Conservation (phyloP, 2,329 filamentous ascomycete genomes). For the Byssochlamys sp. region DNA sequence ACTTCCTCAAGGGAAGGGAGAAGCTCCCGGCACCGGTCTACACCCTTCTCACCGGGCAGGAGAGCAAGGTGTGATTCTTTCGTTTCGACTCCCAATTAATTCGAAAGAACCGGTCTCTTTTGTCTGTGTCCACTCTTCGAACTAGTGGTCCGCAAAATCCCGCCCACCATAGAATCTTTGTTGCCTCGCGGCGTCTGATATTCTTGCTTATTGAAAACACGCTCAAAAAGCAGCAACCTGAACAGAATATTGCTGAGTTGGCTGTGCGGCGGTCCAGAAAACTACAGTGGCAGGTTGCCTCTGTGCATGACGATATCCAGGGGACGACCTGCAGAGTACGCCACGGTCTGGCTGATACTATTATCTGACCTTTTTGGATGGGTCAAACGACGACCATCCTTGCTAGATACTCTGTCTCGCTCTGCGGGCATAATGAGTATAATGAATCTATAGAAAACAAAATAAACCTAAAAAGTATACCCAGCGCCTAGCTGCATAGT, state of each 20-base stretch:
- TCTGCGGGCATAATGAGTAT: not conserved
- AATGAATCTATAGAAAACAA: not conserved
- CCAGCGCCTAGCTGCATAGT: not conserved
- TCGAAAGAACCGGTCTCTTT: not conserved
- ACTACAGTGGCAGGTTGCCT: not conserved
- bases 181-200: not conserved
- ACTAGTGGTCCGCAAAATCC: not conserved
- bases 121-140: not conserved
- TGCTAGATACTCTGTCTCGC: not conserved
- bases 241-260: too few relatives aligned
- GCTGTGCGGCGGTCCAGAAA: not conserved
- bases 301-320: not conserved
- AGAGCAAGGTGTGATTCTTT: slow-evolving; percentile 16
- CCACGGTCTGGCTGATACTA: not conserved
- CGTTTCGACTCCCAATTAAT: not conserved
- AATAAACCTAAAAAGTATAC: not conserved
- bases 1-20: slow-evolving; percentile 81
- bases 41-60: slow-evolving; percentile 66
- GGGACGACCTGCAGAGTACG: not conserved
- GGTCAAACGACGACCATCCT: not conserved
- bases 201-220: not conserved
- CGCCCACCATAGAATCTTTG: not conserved
- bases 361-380: not conserved
- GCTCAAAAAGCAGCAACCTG: not conserved
- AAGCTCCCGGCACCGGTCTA: slow-evolving; percentile 77